Base-by-base conservation (phyloP, 179 eudicot genomes). In the Vitellaria paradoxa region DNA sequence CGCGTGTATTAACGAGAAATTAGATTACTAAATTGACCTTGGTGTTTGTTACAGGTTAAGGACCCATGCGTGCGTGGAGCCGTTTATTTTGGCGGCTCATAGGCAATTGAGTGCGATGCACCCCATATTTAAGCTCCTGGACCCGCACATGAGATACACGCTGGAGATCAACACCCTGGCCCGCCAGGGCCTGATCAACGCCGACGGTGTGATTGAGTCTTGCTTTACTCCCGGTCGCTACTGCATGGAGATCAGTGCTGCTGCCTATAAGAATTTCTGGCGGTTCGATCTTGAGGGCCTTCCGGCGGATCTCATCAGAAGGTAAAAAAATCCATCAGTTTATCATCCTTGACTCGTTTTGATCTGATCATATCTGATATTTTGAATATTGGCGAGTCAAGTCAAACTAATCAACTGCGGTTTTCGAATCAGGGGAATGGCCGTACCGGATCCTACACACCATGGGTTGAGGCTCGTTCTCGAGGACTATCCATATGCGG, bases 131-230 rank as follows among this genome's bases (percentile, higher is more conserved):
- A 96, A 91, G 87, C 92, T 96, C 26, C 30, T 96, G 83, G 96
- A 93, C 82, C 99, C 99, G 9, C 99, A 96, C 89, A 91, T 93
- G 97, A 87, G 99, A 79, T 93, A 91, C 81, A 93, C 96, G 9
- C 65, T 96, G 49, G 91, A 90, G 76, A 88, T 93, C 68, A 96
- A 96, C 65, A 91, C 89, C 13, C 64, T 93, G 62, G 99, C 99
- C 64, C 90, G 99, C 18, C 97, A 96, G 73, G 83, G 64, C 75
- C 85, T 95, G 81, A 84, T 95, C 70, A 89, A 76, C 17, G 95
- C 85, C 4, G 97, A 88, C 77, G 99, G 97, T 65, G 97, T 95
- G 9, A 91, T 95, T 20, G 99, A 93, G 78, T 57, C 85, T 55
- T 86, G 87, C 86, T 95, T 95, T 88, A 84, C 94, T 47, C 99